Conservation (phyloP, 108 stramenopile species). For the Hondaea fermentalgiana region DNA sequence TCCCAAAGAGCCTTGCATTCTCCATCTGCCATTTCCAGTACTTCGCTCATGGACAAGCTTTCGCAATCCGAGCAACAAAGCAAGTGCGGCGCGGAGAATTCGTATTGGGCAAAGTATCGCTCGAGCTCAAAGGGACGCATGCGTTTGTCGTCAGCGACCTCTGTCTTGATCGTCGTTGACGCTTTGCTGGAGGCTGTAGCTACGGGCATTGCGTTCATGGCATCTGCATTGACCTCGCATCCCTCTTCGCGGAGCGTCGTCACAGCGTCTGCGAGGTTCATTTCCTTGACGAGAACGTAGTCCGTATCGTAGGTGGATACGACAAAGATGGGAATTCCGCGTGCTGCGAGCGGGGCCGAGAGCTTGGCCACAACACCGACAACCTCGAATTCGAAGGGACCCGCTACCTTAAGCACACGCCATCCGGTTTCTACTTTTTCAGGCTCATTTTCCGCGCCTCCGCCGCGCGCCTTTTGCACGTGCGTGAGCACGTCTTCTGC, state of each 20-base stretch:
- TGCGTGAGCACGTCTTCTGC: not conserved
- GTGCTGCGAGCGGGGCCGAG: not conserved
- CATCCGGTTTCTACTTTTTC: not conserved
- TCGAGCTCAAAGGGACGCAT: slow-evolving; percentile 2
- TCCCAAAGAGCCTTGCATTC: not conserved
- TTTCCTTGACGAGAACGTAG: not conserved
- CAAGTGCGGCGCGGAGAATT: slow-evolving; percentile 6
- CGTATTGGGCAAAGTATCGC: slow-evolving; percentile 17
- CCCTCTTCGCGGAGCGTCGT: not conserved
- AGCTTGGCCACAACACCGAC: not conserved
- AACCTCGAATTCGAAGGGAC: not conserved
- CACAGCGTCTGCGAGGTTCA: not conserved
- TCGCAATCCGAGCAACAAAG: not conserved
- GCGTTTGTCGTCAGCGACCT: not conserved
- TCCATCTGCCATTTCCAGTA: not conserved
- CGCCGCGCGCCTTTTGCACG: not conserved
- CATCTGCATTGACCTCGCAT: not conserved
- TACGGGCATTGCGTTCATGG: not conserved
- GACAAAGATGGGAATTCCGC: not conserved
- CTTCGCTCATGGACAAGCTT: not conserved
- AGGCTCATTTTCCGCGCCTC: not conserved
- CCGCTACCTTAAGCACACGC: not conserved
- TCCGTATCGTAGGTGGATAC: not conserved
- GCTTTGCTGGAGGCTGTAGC: not conserved
- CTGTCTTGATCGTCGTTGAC: not conserved